A percentile compares a stretch with the other conserved stretches of the same genome.
These are phyloP conservation scores for Paramecium primaurelia DNA, from an alignment of 73 alveolate genomes.

Conservation along the genomic window DNA sequence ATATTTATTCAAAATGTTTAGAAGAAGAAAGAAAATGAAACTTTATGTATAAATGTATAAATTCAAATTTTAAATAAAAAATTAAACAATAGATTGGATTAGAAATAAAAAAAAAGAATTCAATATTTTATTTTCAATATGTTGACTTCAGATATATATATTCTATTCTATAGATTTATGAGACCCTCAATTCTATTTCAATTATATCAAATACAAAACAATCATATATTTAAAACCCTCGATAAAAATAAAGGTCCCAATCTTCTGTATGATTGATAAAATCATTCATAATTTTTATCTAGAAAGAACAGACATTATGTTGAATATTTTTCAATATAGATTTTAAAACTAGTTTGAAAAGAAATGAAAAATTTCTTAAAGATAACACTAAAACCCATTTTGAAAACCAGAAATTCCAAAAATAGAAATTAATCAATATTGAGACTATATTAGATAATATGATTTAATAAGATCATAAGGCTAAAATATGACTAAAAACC, in stretches of 20 bases:
- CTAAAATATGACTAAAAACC: slow-evolving; percentile 48
- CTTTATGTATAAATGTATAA: no score
- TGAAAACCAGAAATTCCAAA: slow-evolving; percentile 38
- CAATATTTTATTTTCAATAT: slow-evolving; percentile 52
- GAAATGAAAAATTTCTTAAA: slow-evolving; percentile 51
- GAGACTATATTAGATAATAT: slow-evolving; percentile 51
- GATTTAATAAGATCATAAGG: slow-evolving; percentile 40
- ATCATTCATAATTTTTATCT: slow-evolving; percentile 38
- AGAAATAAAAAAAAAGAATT: slow-evolving; percentile 56
- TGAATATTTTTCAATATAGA: slow-evolving; percentile 31
- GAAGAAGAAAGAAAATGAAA: neutral
- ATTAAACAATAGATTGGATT: slow-evolving; percentile 14
- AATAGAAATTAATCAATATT: neutral
- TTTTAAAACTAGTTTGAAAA: slow-evolving; percentile 47
- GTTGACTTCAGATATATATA: slow-evolving; percentile 50
- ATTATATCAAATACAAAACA: slow-evolving; percentile 57
- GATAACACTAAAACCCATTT: slow-evolving; percentile 56
- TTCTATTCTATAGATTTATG: slow-evolving; percentile 31
- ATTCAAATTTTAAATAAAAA: neutral
- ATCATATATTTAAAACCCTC: slow-evolving; percentile 35
- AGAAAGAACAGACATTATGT: slow-evolving; percentile 53
- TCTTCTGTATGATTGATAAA: slow-evolving; percentile 7
- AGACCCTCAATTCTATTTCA: slow-evolving; percentile 57
- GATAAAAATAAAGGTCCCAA: slow-evolving; percentile 56
- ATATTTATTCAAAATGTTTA: neutral